Conservation (phyloP, 2,329 filamentous ascomycete species). For the Thermothelomyces thermophilus region DNA sequence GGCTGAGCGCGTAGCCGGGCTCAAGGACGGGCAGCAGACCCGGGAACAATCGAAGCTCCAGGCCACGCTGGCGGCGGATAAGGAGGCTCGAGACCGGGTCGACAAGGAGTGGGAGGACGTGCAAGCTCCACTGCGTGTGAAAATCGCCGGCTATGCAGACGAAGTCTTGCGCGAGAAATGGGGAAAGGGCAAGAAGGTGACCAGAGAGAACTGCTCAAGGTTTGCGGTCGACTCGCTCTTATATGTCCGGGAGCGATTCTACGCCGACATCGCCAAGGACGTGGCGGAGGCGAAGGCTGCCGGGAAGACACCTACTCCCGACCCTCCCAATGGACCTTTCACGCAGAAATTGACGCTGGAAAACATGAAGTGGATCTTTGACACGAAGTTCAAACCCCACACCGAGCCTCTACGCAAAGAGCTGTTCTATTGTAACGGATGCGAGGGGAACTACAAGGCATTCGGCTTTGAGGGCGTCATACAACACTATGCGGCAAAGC, state of each 20-base stretch:
- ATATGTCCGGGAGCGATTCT: conserved; percentile 61
- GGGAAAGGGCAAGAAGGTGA: conserved; percentile 57
- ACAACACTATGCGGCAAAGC: conserved; percentile 79
- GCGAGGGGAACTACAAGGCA: conserved; percentile 56
- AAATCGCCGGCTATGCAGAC: conserved; percentile 61
- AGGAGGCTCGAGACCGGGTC: conserved; percentile 50
- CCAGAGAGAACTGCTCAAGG: conserved; percentile 54
- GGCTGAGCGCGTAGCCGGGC: conserved; percentile 32
- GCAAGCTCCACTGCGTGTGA: conserved; percentile 60
- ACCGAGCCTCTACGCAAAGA: conserved; percentile 63
- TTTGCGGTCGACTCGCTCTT: conserved; percentile 68
- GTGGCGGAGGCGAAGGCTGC: conserved; percentile 41
- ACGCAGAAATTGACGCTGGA: conserved; percentile 64
- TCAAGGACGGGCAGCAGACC: conserved; percentile 13
- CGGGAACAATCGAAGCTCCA: conserved; percentile 20
- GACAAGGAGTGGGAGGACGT: conserved; percentile 66
- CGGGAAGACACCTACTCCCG: conserved; percentile 38
- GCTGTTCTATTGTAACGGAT: conserved; percentile 68
- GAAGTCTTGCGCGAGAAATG: conserved; percentile 61
- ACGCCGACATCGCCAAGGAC: conserved; percentile 51
- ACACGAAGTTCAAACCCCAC: conserved; percentile 64
- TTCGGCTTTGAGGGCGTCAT: conserved; percentile 74
- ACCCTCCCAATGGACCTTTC: conserved; percentile 47
- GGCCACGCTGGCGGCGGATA: conserved; percentile 30
- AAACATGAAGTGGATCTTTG: conserved; percentile 82